Conservation (phyloP, 176 grass and related monocot genomes). For the Oryza australiensis region DNA sequence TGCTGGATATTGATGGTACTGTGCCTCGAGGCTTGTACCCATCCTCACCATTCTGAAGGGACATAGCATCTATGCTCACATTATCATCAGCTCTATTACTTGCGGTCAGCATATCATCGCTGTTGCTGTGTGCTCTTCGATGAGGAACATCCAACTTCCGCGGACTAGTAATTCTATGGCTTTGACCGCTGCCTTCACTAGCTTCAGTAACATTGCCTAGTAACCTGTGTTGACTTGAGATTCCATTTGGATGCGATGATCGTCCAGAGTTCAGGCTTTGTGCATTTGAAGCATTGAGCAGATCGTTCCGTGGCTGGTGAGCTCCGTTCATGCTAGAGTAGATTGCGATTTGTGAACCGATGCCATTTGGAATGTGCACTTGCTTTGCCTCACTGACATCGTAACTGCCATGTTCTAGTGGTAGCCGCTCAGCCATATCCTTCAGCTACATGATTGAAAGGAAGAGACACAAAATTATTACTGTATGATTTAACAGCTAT, state of each 20-base stretch:
- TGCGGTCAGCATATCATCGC: constrained; percentile 51
- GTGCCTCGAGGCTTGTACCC: constrained; percentile 61
- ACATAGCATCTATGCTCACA: constrained; percentile 54
- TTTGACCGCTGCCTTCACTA: constrained; percentile 57
- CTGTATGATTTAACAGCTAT: constrained; percentile 1
- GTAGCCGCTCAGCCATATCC: constrained; percentile 83
- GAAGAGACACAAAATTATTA: not conserved
- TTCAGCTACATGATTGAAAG: constrained; percentile 55
- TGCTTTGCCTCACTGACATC: constrained; percentile 57
- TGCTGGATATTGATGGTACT: constrained; percentile 46
- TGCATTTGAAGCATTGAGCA: constrained; percentile 35
- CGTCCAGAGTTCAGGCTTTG: constrained; percentile 33
- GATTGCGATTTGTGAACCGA: constrained; percentile 30
- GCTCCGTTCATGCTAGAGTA: constrained; percentile 59
- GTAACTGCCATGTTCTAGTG: constrained; percentile 49
- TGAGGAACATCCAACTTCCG: constrained; percentile 29
- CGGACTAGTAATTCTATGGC: constrained; percentile 47
- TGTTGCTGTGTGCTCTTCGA: constrained; percentile 44
- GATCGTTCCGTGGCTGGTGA: constrained; percentile 49
- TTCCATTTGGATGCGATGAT: constrained; percentile 45
- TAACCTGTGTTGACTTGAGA: constrained; percentile 51
- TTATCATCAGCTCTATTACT: constrained; percentile 55
- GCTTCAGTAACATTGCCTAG: constrained; percentile 44
- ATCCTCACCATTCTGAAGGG: constrained; percentile 57
- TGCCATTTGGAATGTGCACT: constrained; percentile 48